phyloP scores from a whole-genome alignment of 2,329 filamentous ascomycete species.

The Alternaria postmessia region DNA sequence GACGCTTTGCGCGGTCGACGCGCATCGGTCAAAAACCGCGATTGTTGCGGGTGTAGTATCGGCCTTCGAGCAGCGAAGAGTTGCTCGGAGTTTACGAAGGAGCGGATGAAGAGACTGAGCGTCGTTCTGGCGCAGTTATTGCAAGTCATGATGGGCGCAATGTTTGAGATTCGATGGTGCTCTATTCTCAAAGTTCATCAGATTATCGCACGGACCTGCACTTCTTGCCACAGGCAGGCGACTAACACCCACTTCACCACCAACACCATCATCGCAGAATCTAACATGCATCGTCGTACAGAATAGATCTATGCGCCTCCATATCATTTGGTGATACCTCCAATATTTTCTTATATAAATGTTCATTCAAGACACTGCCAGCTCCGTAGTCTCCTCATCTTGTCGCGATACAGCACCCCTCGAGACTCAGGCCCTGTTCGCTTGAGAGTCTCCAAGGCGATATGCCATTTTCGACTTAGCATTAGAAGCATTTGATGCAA shows the following conservation, averaged over 20 bases:
- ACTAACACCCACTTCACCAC: slow-evolving; percentile 1
- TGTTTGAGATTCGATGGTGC: slow-evolving; percentile 1
- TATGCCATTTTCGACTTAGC: background rate
- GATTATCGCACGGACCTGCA: slow-evolving; percentile 25
- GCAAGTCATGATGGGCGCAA: slow-evolving; percentile 38
- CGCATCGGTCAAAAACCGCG: slow-evolving; percentile 27
- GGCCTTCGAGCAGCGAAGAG: slow-evolving; percentile 10
- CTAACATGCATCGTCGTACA: background rate
- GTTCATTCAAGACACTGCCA: background rate
- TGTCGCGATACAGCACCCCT: background rate
- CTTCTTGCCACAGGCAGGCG: background rate
- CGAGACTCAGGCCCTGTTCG: background rate
- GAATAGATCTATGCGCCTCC: background rate
- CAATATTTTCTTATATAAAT: background rate
- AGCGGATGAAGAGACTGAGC: slow-evolving; percentile 33
- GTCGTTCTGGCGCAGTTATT: slow-evolving; percentile 33
- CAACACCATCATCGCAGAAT: background rate
- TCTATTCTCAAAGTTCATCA: slow-evolving; percentile 14
- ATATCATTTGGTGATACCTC: background rate
- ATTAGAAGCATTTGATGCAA: background rate
- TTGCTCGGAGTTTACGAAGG: slow-evolving; percentile 17
- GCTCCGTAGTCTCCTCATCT: background rate
- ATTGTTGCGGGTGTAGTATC: slow-evolving; percentile 10
- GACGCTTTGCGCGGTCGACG: slow-evolving; percentile 9
- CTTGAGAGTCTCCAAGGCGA: background rate